A percentile compares a stretch with the other conserved stretches of the same genome.
Evolutionary conservation across 2,329 filamentous ascomycete genomes (phyloP).

Genomic region (Ophiostoma fasciatum): DNA sequence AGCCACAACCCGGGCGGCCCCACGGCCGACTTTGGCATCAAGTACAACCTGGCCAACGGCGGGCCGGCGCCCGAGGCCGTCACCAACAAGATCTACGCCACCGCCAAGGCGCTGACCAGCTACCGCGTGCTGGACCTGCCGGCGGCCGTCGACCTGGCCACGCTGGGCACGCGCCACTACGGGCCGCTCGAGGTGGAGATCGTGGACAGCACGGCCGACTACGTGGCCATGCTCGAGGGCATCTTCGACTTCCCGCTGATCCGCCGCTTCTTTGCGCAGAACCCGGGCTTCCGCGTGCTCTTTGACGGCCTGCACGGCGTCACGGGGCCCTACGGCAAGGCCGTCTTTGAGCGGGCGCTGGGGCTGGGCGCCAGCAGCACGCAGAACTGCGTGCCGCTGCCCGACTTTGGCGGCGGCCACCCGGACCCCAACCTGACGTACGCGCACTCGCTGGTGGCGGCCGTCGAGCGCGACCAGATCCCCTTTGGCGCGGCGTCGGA

Average conservation of each 20-base stretch:
- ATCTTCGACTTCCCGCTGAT: conserved; percentile 98
- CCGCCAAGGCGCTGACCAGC: conserved; percentile 73
- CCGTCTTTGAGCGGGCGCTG: conserved; percentile 90
- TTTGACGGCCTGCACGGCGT: conserved; percentile 93
- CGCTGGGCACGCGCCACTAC: conserved; percentile 71
- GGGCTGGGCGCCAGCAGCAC: conserved; percentile 57
- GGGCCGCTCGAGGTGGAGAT: conserved; percentile 86
- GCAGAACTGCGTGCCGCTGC: conserved; percentile 83
- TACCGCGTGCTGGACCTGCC: conserved; percentile 80
- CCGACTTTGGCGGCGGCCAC: conserved; percentile 94
- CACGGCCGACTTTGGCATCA: conserved; percentile 94
- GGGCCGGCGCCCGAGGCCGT: conserved; percentile 91
- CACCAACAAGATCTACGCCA: conserved; percentile 94
- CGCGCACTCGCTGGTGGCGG: conserved; percentile 84
- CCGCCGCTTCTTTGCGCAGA: conserved; percentile 75
- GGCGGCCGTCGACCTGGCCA: conserved; percentile 69
- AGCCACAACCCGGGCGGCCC: conserved; percentile 97
- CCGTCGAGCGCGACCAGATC: conserved; percentile 78
- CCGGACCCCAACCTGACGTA: conserved; percentile 97
- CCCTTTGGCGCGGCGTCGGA: conserved; percentile 95
- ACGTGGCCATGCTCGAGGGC: conserved; percentile 88
- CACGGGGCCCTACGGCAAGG: conserved; percentile 85
- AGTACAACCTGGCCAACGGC: conserved; percentile 96
- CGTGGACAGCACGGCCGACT: conserved; percentile 84
- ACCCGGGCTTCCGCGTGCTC: conserved; percentile 89